Evolutionary conservation across 2,329 filamentous ascomycete species (phyloP), one percentile per base, ranked within the genome.

Genomic region (Colletotrichum sp.): DNA sequence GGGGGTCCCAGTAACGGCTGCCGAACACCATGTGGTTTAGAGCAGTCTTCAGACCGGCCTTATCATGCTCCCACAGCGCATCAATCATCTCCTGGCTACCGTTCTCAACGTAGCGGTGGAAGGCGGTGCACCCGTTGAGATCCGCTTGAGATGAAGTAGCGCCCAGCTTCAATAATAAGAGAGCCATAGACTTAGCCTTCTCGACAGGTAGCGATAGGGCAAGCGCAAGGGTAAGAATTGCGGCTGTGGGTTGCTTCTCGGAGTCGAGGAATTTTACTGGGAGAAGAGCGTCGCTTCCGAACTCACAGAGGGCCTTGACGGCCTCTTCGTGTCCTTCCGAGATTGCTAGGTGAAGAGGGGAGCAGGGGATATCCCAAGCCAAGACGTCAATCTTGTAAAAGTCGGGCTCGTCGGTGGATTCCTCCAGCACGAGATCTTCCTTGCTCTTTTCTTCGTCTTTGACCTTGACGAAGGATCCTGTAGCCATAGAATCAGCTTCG

Each of bases 301-400:
- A 97, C 60, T 92, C 87, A 68, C 94, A 93, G 8, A 98, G 89
- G 28, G 91, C 83, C 73, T 93, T 91, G 16, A 96, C 94, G 13
- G 92, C 90, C 6, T 93, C 89, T 30, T 90, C 86, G 78, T 96
- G 93, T 0, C 94, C 95, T 75, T 91, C 91, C 2, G 94, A 82
- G 76, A 98, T 95, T 9, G 95, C 95, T 32, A 96, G 88, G 82
- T 98, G 95, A 7, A 98, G 87, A 2, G 95, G 92, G 15, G 93
- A 94, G 73, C 92, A 91, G 6, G 93, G 91, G 7, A 89, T 90
- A 79, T 98, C 95, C 95, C 95, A 98, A 2, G 94, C 91, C n/a
- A 94, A 82, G 2, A 94, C 90, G 78, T 98, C 93, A 75, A 96
- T 89, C 78, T 97, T 92, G 82, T 94, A 96, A 68, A 96, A 90